A percentile compares a stretch with the other conserved stretches of the same genome.
Evolutionary conservation across 495 filamentous ascomycete species (phyloP).

Genomic region (Lepidopterella palustris): DNA sequence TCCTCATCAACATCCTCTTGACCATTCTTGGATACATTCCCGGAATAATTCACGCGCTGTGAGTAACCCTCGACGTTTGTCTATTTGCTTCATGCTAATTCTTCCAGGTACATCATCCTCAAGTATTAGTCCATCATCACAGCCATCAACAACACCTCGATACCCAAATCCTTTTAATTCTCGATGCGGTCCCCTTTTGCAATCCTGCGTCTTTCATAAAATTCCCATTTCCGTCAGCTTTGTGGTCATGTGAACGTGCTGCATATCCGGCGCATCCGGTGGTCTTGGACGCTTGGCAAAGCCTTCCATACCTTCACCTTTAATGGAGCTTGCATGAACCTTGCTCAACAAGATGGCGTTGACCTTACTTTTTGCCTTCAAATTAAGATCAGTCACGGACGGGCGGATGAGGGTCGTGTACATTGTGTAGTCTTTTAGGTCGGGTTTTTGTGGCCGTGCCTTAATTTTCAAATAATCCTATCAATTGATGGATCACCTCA

Average conservation of each 20-base stretch:
- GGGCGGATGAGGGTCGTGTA: too few relatives aligned
- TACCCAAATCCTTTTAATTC: constrained; percentile 20
- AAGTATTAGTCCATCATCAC: constrained; percentile 40
- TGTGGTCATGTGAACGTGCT: constrained; percentile 2
- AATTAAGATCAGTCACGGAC: neutral
- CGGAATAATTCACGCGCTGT: constrained; percentile 41
- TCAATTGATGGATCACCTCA: too few relatives aligned
- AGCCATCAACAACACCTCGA: constrained; percentile 9
- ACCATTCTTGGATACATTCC: constrained; percentile 62
- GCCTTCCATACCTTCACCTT: neutral
- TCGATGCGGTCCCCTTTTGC: neutral
- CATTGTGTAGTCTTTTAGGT: too few relatives aligned
- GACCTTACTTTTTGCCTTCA: neutral
- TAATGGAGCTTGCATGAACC: neutral
- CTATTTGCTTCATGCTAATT: neutral
- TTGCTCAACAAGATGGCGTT: neutral
- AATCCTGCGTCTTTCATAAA: neutral
- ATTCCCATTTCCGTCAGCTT: neutral
- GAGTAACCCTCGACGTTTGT: constrained; percentile 4
- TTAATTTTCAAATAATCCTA: too few relatives aligned
- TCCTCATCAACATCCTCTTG: constrained; percentile 82
- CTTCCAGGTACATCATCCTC: constrained; percentile 44
- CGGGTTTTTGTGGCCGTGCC: too few relatives aligned
- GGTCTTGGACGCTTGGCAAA: neutral
- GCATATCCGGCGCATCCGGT: constrained; percentile 5